Percentiles rank a stretch among this genome's conserved stretches.
Evolutionary conservation across 208 protist genomes (phyloP).

Genomic region (Acanthamoeba pearcei): DNA sequence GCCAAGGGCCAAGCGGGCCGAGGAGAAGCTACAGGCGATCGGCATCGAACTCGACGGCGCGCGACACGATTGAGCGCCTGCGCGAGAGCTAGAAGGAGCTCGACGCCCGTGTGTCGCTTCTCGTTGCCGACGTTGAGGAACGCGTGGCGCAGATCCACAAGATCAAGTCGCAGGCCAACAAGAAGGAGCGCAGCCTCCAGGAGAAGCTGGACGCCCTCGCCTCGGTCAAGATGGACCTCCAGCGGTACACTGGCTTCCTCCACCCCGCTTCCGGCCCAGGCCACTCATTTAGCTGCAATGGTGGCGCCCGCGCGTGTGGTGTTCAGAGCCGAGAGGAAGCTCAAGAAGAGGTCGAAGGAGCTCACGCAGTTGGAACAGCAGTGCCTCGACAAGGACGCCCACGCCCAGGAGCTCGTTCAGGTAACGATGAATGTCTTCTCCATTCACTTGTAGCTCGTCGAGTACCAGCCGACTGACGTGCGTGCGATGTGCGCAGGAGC

Average conservation of each 20-base stretch:
- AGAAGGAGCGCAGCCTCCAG: background rate
- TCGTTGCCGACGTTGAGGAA: constrained; percentile 14
- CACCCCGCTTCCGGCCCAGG: background rate
- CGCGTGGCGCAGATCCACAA: background rate
- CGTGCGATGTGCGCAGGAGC: background rate
- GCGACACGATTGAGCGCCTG: background rate
- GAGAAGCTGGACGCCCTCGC: constrained; percentile 41
- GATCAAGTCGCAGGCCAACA: background rate
- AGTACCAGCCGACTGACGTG: background rate
- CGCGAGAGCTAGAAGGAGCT: constrained; percentile 25
- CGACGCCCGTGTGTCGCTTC: background rate
- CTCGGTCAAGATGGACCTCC: constrained; percentile 53
- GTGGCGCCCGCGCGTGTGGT: background rate
- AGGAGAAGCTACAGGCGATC: background rate
- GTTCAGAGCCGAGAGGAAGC: constrained; percentile 22
- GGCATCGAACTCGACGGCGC: background rate
- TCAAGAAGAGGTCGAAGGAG: constrained; percentile 52
- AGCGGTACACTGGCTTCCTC: background rate
- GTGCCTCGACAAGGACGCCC: constrained; percentile 16
- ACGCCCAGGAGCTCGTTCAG: background rate
- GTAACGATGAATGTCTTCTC: background rate
- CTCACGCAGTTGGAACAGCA: constrained; percentile 13
- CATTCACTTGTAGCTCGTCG: background rate
- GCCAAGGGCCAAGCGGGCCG: background rate
- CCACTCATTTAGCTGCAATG: background rate